phyloP scores from a whole-genome alignment of 352 stramenopile species.

The Pythium aphanidermatum region DNA sequence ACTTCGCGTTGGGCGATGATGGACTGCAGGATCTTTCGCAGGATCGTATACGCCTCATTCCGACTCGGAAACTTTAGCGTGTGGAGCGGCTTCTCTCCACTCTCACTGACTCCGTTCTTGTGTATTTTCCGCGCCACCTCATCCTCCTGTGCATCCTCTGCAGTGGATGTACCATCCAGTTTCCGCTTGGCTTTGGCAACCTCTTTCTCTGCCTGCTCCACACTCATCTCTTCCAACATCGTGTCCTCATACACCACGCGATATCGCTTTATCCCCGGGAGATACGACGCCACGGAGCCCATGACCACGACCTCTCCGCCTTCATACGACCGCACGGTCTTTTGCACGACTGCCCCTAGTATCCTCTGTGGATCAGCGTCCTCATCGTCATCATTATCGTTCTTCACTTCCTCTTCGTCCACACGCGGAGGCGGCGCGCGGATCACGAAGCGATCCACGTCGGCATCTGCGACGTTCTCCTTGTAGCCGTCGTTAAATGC shows the following conservation, averaged over 20 bases:
- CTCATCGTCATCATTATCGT: background rate
- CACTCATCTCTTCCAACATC: slow-evolving; percentile 36
- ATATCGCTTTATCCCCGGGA: slow-evolving; percentile 32
- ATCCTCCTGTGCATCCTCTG: slow-evolving; percentile 1
- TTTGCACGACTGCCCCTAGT: slow-evolving; percentile 30
- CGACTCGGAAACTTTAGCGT: slow-evolving; percentile 42
- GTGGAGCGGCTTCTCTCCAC: slow-evolving; percentile 29
- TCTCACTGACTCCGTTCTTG: background rate
- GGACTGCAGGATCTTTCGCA: slow-evolving; percentile 40
- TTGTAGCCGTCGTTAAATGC: slow-evolving; percentile 44
- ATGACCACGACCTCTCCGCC: slow-evolving; percentile 27
- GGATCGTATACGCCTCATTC: slow-evolving; percentile 36
- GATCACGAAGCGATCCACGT: slow-evolving; percentile 39
- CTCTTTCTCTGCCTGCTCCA: slow-evolving; percentile 28
- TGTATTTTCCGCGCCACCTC: slow-evolving; percentile 24
- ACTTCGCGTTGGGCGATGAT: slow-evolving; percentile 49
- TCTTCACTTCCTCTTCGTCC: too few relatives aligned
- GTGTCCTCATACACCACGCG: slow-evolving; percentile 40
- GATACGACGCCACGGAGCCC: slow-evolving; percentile 45
- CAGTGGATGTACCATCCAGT: background rate
- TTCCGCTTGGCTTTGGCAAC: slow-evolving; percentile 14
- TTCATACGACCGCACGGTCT: slow-evolving; percentile 43
- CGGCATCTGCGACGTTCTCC: slow-evolving; percentile 25
- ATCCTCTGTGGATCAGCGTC: slow-evolving; percentile 36
- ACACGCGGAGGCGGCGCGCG: slow-evolving; percentile 7